These are phyloP conservation scores for Buddleja alternifolia DNA, from an alignment of 257 asterid species.

Conservation along the genomic window DNA sequence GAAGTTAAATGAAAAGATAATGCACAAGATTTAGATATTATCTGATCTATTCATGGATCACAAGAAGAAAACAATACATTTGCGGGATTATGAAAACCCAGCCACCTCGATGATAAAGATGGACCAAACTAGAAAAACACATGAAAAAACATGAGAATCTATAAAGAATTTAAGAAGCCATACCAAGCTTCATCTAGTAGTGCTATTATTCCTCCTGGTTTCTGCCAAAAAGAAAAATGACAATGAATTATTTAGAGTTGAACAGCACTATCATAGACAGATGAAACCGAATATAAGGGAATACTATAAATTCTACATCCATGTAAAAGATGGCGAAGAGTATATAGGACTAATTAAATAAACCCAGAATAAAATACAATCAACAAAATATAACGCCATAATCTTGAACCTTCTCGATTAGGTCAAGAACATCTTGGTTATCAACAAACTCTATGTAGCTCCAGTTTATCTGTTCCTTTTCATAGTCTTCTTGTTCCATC, in stretches of 20 bases:
- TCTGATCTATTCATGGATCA: slow-evolving; percentile 11
- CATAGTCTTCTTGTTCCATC: slow-evolving; percentile 99
- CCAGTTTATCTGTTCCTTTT: slow-evolving; percentile 95
- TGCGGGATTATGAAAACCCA: slow-evolving; percentile 4
- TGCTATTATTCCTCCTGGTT: slow-evolving; percentile 99
- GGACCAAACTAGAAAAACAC: slow-evolving; percentile 13
- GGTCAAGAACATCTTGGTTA: slow-evolving; percentile 98
- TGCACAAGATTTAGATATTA: neutral
- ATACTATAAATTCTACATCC: slow-evolving; percentile 4
- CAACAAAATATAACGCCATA: slow-evolving; percentile 15
- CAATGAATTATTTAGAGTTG: slow-evolving; percentile 6
- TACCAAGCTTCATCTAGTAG: slow-evolving; percentile 99
- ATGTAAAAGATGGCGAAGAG: slow-evolving; percentile 18
- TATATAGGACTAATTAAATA: slow-evolving; percentile 17
- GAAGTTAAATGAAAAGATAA: slow-evolving; percentile 15
- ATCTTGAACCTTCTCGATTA: slow-evolving; percentile 86
- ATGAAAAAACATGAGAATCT: slow-evolving; percentile 10
- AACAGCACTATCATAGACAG: slow-evolving; percentile 7
- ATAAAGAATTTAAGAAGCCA: slow-evolving; percentile 31
- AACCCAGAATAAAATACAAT: slow-evolving; percentile 8
- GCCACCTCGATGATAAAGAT: slow-evolving; percentile 18
- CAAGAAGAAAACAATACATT: slow-evolving; percentile 12
- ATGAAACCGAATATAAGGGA: slow-evolving; percentile 14
- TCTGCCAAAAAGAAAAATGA: slow-evolving; percentile 53
- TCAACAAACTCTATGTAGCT: slow-evolving; percentile 99